phyloP scores from a whole-genome alignment of 805 yeast species.

The Scheffersomyces ergatensis region DNA sequence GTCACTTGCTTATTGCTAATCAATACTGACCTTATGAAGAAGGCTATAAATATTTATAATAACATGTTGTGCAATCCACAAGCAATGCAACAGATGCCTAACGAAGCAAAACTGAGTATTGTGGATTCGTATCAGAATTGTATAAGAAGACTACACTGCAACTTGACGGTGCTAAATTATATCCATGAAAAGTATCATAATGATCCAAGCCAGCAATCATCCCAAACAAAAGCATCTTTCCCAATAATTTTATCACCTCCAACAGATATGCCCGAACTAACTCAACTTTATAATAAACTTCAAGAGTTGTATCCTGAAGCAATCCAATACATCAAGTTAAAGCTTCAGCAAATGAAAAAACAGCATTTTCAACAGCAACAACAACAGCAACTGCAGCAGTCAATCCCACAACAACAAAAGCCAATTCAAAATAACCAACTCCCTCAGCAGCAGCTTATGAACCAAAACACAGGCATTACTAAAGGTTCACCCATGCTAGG shows the following conservation, averaged over 20 bases:
- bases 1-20: conserved; percentile 41
- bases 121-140: conserved; percentile 39
- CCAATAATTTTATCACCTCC: conserved; percentile 57
- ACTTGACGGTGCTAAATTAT: conserved; percentile 36
- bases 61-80: conserved; percentile 34
- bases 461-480: not conserved
- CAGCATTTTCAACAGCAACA: conserved; percentile 19
- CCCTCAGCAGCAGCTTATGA: not conserved
- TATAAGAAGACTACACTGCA: conserved; percentile 41
- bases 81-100: conserved; percentile 29
- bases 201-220: conserved; percentile 22
- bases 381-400: conserved; percentile 4
- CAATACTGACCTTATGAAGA: conserved; percentile 41
- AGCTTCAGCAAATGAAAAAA: conserved; percentile 36
- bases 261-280: conserved; percentile 52
- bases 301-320: conserved; percentile 57
- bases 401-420: conserved; percentile 6
- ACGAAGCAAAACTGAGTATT: conserved; percentile 24
- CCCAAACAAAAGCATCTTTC: conserved; percentile 28
- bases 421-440: conserved; percentile 2
- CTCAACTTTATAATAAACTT: conserved; percentile 43
- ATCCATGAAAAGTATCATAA: conserved; percentile 38
- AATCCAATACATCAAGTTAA: conserved; percentile 38
- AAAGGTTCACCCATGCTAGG: not conserved
- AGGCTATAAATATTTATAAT: conserved; percentile 34